These are phyloP conservation scores for Omphalotus guepiniiformis DNA, from an alignment of 768 basidiomycete genomes.

Conservation along the genomic window DNA sequence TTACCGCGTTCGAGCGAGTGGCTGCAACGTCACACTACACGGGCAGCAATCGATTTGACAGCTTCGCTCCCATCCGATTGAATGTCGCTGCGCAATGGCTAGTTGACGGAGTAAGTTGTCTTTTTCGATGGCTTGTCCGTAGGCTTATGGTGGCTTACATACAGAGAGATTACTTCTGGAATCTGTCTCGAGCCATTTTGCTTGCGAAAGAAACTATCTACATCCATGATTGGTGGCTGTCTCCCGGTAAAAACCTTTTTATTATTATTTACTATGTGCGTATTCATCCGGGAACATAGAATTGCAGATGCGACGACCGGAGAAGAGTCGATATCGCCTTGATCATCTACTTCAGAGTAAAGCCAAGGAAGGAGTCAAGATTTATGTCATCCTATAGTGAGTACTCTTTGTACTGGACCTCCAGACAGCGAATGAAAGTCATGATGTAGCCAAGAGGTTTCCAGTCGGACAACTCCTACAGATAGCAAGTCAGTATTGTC, in stretches of 20 bases:
- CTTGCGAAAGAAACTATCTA: slow-evolving; percentile 87
- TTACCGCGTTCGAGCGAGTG: slow-evolving; percentile 82
- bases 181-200: slow-evolving; percentile 84
- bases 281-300: no score
- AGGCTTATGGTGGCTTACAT: slow-evolving; percentile 8
- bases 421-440: slow-evolving; percentile 4
- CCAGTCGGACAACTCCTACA: slow-evolving; percentile 88
- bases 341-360: slow-evolving; percentile 86
- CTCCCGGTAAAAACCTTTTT: slow-evolving; percentile 53
- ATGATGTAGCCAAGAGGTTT: slow-evolving; percentile 81
- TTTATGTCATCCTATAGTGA: slow-evolving; percentile 92
- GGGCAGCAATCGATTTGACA: slow-evolving; percentile 82
- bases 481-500: slow-evolving; percentile 72
- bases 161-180: slow-evolving; percentile 98
- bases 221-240: slow-evolving; percentile 99
- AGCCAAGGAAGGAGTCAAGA: slow-evolving; percentile 93
- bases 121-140: slow-evolving; percentile 3
- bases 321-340: slow-evolving; percentile 79
- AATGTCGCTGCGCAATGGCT: slow-evolving; percentile 98
- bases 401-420: slow-evolving; percentile 19
- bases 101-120: slow-evolving; percentile 80
- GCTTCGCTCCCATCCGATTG: slow-evolving; percentile 87
- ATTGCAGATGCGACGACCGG: slow-evolving; percentile 79
- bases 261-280: not conserved
- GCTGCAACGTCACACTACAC: slow-evolving; percentile 75